Base-by-base conservation (phyloP, 371 early-diverging fungal genomes). In the Rhizopus stolonifer region DNA sequence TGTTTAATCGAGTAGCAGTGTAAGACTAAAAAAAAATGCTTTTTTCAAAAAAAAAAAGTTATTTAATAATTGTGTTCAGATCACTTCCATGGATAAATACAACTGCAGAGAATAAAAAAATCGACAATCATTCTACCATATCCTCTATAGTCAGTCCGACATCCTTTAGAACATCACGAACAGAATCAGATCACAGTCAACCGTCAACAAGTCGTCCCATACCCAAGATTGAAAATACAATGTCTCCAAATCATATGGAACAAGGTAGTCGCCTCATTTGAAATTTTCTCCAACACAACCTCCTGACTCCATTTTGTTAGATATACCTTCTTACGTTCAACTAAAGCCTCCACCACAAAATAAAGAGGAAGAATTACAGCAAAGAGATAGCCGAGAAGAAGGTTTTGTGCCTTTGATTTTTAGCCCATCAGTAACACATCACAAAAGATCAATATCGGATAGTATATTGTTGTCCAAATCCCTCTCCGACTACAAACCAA, bases 1-100 rank as follows among this genome's bases (percentile, higher is more conserved):
- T 73, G 46, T 18, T 74, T 1, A 64, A 64, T 26, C 62, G 72
- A 47, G 70, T 74, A 22, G 75, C 79, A 14, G 70, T 65, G 58
- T 67, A 62, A 47, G 49, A n/a, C n/a, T 19, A 23, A 15, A n/a
- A 8, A 34, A 15, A 22, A 48, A n/a, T 22, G 2, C 21, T 21
- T 19, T 25, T 19, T 44, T 32, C 15, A 38, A n/a, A 4, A 17
- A 5, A 21, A 25, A 9, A 31, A 8, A 11, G 22, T 21, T n/a
- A 1, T n/a, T 15, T n/a, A n/a, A 14, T 36, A 6, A 15, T 36
- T 21, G 5, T 21, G 21, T 4, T 8, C 19, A 42, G 60, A 11
- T 49, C 52, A 11, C 24, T 61, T 26, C 61, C 61, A 7, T 61
- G 61, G 61, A 61, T 55, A 1, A 55, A 46, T 4, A 59, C 52